Conservation (phyloP, 371 early-diverging fungal genomes). For the Choanephora cucurbitarum region DNA sequence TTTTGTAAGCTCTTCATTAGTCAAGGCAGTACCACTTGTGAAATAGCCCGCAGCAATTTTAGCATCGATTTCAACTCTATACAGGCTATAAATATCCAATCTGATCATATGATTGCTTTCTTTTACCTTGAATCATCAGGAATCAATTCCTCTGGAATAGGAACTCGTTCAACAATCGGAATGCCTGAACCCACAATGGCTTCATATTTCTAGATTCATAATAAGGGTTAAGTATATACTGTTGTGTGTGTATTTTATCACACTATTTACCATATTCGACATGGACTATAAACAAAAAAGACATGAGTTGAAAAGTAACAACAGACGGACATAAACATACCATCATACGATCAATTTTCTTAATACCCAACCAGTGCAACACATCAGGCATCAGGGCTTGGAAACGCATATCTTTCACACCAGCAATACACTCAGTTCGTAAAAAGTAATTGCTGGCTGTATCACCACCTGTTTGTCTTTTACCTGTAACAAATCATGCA, state of each 20-base stretch:
- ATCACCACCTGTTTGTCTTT: conserved; percentile 89
- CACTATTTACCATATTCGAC: conserved; percentile 71
- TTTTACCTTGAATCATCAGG: conserved; percentile 82
- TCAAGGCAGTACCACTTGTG: conserved; percentile 65
- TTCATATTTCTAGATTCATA: conserved; percentile 83
- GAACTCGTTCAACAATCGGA: conserved; percentile 85
- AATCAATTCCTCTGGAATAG: conserved; percentile 89
- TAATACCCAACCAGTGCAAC: conserved; percentile 94
- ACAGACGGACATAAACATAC: conserved; percentile 25
- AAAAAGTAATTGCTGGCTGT: conserved; percentile 90
- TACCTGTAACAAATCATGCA: conserved; percentile 24
- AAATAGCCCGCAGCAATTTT: conserved; percentile 97
- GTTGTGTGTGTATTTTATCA: neutral
- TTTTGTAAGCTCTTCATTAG: conserved; percentile 57
- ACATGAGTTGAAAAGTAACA: neutral
- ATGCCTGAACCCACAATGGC: conserved; percentile 93
- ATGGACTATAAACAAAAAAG: conserved; percentile 56
- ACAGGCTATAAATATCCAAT: neutral
- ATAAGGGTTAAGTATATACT: neutral
- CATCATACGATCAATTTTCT: conserved; percentile 94
- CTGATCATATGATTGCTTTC: neutral
- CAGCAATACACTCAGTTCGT: conserved; percentile 92
- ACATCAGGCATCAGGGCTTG: conserved; percentile 98
- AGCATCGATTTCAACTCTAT: conserved; percentile 93
- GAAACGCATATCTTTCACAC: conserved; percentile 97